These are phyloP conservation scores for Phytophthora ohioensis DNA, from an alignment of 352 stramenopile genomes.

Conservation along the genomic window DNA sequence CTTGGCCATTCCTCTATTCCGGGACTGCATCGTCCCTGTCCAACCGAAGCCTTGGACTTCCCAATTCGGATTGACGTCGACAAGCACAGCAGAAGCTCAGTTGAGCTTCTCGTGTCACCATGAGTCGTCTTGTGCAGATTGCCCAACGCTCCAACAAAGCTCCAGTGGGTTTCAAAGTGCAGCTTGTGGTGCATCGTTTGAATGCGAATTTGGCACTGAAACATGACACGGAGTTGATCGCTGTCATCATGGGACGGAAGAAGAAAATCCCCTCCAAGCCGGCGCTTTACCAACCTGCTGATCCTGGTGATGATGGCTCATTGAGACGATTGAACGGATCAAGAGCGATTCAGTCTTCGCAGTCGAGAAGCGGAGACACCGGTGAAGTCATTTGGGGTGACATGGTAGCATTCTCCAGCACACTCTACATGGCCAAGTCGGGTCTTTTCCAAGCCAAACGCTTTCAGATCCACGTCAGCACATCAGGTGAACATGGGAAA, in stretches of 20 bases:
- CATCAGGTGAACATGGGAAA: slow-evolving; percentile 52
- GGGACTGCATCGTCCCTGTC: slow-evolving; percentile 19
- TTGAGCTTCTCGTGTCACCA: slow-evolving; percentile 23
- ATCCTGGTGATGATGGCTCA: slow-evolving; percentile 35
- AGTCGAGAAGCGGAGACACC: slow-evolving; percentile 38
- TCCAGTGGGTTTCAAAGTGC: slow-evolving; percentile 71
- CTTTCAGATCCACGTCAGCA: slow-evolving; percentile 67
- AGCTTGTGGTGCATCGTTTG: slow-evolving; percentile 75
- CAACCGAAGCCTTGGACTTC: slow-evolving; percentile 21
- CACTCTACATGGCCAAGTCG: slow-evolving; percentile 80
- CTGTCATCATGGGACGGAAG: slow-evolving; percentile 75
- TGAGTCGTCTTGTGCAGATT: slow-evolving; percentile 77
- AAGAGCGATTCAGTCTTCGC: slow-evolving; percentile 35
- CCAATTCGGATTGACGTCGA: slow-evolving; percentile 30
- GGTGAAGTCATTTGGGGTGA: slow-evolving; percentile 79
- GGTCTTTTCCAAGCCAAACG: slow-evolving; percentile 76
- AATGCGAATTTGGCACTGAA: slow-evolving; percentile 63
- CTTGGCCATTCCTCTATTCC: slow-evolving; percentile 32
- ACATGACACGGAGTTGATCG: slow-evolving; percentile 57
- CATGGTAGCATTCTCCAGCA: slow-evolving; percentile 78
- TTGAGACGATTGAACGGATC: slow-evolving; percentile 39
- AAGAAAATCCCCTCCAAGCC: slow-evolving; percentile 73
- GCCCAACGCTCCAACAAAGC: slow-evolving; percentile 68
- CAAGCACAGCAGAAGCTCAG: slow-evolving; percentile 17
- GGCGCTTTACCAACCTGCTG: slow-evolving; percentile 51